Base-by-base conservation (phyloP, 176 grass and related monocot genomes). In the Alloteropsis semialata region DNA sequence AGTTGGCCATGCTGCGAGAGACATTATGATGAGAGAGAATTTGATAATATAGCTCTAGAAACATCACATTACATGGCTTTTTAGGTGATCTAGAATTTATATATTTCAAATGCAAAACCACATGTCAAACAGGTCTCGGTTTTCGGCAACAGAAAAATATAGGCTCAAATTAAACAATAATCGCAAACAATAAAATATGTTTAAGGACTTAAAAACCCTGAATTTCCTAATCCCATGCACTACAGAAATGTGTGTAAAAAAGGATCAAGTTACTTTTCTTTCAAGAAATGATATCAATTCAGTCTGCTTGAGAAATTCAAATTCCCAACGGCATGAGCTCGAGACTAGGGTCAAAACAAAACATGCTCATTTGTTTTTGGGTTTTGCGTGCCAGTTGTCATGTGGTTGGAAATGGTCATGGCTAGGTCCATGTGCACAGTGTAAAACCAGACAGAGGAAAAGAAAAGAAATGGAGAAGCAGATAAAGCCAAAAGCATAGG, bases 401-500 rank as follows among this genome's bases (percentile, higher is more conserved):
- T 73, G 57, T 79, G 79, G 67, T 59, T 61, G 79, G 48, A 66
- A 85, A 50, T 59, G 58, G 74, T 86, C 81, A 32, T 78, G 73
- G 88, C 83, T 87, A 83, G 88, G 88, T 78, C 80, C 84, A 86
- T 79, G 68, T 33, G 84, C 79, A 90, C 88, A 90, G 72, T 83
- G 80, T 74, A 78, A 84, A 84, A 72, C 78, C 74, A 69, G 68
- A 60, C 74, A 67, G 18, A 59, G 60, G 39, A 86, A 83, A 86
- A 67, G 38, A 22, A 29, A 84, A 60, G 3, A 75, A 81, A 79
- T 41, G 39, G 48, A 83, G 66, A 19, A 50, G 25, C 67, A 58
- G 59, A 87, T 87, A 90, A 90, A 90, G 88, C 88, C 88, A 87
- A 90, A 87, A 83, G 84, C 68, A 83, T 77, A 65, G 67, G 66